Evolutionary conservation across 345 rosid species (phyloP).

Genomic region (Rhodamnia argentea): DNA sequence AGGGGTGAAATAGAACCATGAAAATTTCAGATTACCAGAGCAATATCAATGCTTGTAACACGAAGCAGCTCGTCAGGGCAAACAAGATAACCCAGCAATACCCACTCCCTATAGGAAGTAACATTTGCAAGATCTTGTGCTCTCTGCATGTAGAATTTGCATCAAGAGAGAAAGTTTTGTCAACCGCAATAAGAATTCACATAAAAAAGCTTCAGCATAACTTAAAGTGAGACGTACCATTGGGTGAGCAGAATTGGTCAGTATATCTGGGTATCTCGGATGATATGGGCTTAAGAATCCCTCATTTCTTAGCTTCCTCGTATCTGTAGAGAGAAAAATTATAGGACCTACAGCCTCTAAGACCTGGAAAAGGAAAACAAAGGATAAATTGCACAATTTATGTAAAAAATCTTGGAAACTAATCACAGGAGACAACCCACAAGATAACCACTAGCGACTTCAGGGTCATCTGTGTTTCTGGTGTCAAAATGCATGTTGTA

Average conservation of each 20-base stretch:
- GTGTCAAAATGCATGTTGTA: not conserved
- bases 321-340: constrained; percentile 88
- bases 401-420: not conserved
- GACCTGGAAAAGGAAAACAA: constrained; percentile 45
- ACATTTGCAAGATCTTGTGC: constrained; percentile 99
- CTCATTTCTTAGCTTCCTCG: constrained; percentile 92
- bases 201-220: not conserved
- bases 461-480: not conserved
- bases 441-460: not conserved
- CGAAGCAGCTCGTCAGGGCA: constrained; percentile 99
- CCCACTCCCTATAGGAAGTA: constrained; percentile 96
- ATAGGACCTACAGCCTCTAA: constrained; percentile 98
- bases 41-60: constrained; percentile 96
- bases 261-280: constrained; percentile 96
- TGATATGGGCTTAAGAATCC: constrained; percentile 97
- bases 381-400: not conserved
- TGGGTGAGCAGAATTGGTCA: constrained; percentile 96
- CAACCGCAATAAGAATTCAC: not conserved
- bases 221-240: constrained; percentile 42
- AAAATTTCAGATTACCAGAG: constrained; percentile 44
- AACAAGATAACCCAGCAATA: constrained; percentile 92
- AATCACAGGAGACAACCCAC: not conserved
- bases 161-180: not conserved
- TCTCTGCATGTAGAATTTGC: constrained; percentile 44
- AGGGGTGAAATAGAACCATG: not conserved